Evolutionary conservation across 2,329 filamentous ascomycete species (phyloP), one percentile per base, ranked within the genome.

Genomic region (Botryotinia convoluta): DNA sequence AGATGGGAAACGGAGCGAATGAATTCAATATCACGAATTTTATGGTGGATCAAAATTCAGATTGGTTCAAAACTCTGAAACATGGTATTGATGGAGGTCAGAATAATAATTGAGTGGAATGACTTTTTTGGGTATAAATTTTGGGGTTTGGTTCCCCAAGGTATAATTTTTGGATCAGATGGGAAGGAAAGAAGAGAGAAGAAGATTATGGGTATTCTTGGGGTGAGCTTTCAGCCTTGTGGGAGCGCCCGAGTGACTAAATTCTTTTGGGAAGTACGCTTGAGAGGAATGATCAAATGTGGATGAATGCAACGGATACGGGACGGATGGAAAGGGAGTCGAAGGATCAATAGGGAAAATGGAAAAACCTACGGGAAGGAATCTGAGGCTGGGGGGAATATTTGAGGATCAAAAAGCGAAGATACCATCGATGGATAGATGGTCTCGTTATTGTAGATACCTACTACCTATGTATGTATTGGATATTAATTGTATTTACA

Each of bases 1-100:
- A 80, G 48, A 76, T 80, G 42, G 76, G 78, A 9, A 81, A 75
- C 72, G 77, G 78, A 44, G 64, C 75, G 2, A 81, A 91, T 73
- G 90, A 93, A 81, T 93, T 92, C 77, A 93, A 93, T 77, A 93
- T 93, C 74, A 92, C 90, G 63, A 92, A 93, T 78, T 93, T 92
- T 77, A 93, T 91, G 88, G 87, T 92, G 44, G 91, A 93, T 82
- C 89, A 88, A 3, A 92, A 88, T 77, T 90, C 89, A 75, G 91
- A 93, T 80, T 93, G 92, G 91, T 85, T 93, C n/a, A 91, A 90
- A 79, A 85, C 86, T 59, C 45, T 72, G 71, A 72, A 72, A n/a
- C 63, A 69, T 45, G 32, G 39, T 12, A 60, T 42, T 29, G 71
- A 72, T 8, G 63, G 71, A 1, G 32, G 12, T 29, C 71, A 69